Conservation (phyloP, 2,329 filamentous ascomycete genomes). For the Tympanopsis confertula region DNA sequence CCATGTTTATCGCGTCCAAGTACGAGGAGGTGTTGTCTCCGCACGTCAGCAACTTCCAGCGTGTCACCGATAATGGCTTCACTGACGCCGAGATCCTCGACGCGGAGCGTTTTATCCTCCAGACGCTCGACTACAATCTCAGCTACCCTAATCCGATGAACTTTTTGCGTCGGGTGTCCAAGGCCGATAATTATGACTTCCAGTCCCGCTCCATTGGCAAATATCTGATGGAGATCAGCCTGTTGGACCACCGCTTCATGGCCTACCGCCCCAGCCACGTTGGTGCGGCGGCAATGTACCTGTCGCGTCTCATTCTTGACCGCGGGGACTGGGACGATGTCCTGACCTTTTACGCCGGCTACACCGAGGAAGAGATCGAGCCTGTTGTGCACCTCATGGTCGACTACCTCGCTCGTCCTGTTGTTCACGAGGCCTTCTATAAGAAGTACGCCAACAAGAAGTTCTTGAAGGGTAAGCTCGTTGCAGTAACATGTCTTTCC, state of each 20-base stretch:
- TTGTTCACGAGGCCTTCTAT: constrained; percentile 94
- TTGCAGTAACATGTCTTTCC: too few relatives aligned
- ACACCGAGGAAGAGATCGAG: constrained; percentile 82
- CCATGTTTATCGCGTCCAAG: constrained; percentile 99
- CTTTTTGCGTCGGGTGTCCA: constrained; percentile 95
- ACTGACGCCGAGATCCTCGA: constrained; percentile 88
- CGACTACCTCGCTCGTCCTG: constrained; percentile 83
- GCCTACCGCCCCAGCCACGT: constrained; percentile 78
- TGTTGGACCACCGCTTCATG: constrained; percentile 91
- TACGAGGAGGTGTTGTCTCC: constrained; percentile 97
- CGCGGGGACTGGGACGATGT: constrained; percentile 87
- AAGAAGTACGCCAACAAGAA: constrained; percentile 99
- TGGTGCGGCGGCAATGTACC: constrained; percentile 87
- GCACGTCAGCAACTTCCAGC: constrained; percentile 91
- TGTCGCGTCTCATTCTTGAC: constrained; percentile 80
- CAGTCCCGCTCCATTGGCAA: constrained; percentile 94
- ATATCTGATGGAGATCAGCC: constrained; percentile 93
- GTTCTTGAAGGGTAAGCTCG: constrained; percentile 79
- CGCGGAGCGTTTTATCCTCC: constrained; percentile 89
- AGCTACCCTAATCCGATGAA: constrained; percentile 99
- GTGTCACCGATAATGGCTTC: constrained; percentile 94
- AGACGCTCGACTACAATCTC: constrained; percentile 86
- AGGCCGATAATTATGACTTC: constrained; percentile 98
- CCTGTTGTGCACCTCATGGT: constrained; percentile 91
- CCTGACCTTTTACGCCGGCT: constrained; percentile 81